phyloP scores from a whole-genome alignment of 805 yeast species.

The Metahyphopichia silvanorum region DNA sequence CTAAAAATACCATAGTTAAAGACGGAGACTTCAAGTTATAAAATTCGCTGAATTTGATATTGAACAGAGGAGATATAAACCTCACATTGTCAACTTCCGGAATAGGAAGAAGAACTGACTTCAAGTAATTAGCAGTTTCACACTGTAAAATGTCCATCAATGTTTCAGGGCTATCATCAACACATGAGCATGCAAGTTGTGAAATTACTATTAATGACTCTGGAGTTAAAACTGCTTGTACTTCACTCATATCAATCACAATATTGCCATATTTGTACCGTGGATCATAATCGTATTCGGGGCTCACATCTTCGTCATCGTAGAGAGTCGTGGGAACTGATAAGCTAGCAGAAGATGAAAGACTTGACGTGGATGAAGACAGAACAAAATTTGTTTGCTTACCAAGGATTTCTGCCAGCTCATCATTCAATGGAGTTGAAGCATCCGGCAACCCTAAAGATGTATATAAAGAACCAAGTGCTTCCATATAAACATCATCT shows the following conservation, averaged over 20 bases:
- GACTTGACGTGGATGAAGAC: not conserved
- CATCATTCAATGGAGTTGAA: slow-evolving; percentile 54
- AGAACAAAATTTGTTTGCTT: not conserved
- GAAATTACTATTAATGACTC: slow-evolving; percentile 35
- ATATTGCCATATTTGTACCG: slow-evolving; percentile 50
- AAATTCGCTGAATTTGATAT: slow-evolving; percentile 34
- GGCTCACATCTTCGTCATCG: slow-evolving; percentile 27
- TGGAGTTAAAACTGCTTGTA: slow-evolving; percentile 49
- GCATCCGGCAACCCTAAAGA: slow-evolving; percentile 63
- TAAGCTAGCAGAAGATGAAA: slow-evolving; percentile 13
- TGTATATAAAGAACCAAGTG: slow-evolving; percentile 52
- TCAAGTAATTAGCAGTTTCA: slow-evolving; percentile 48
- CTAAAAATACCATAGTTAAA: slow-evolving; percentile 25
- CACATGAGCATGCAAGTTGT: slow-evolving; percentile 29
- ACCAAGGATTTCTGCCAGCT: slow-evolving; percentile 9
- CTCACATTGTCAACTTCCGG: slow-evolving; percentile 42
- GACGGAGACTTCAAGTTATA: slow-evolving; percentile 17
- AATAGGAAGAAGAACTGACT: slow-evolving; percentile 23
- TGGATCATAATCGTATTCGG: slow-evolving; percentile 28
- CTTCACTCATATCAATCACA: slow-evolving; percentile 51
- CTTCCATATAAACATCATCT: slow-evolving; percentile 44
- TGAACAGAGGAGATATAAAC: slow-evolving; percentile 45
- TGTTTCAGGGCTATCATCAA: slow-evolving; percentile 39
- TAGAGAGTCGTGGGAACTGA: slow-evolving; percentile 23
- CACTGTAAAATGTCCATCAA: slow-evolving; percentile 66